Evolutionary conservation across 2,329 filamentous ascomycete species (phyloP).

Genomic region (Cercospora sp.): DNA sequence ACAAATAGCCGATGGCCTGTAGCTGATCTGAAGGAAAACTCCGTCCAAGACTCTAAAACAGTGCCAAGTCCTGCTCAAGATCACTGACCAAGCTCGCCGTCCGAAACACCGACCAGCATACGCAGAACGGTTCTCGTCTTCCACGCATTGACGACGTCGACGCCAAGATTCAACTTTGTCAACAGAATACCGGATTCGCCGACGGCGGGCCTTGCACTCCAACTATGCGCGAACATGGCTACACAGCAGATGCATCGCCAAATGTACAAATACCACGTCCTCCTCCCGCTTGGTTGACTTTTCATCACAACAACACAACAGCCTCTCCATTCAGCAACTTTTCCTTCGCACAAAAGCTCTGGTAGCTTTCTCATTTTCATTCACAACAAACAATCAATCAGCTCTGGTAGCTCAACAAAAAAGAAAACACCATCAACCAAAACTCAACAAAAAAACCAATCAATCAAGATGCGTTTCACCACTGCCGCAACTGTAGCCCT

Average conservation of each 20-base stretch:
- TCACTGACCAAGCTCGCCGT: background rate
- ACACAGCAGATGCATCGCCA: background rate
- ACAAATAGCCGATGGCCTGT: background rate
- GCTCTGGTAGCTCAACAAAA: conserved; percentile 3
- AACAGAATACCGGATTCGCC: background rate
- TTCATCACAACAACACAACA: background rate
- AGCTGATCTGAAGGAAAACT: background rate
- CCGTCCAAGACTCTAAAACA: background rate
- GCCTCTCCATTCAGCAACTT: background rate
- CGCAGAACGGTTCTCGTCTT: background rate
- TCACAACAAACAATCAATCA: background rate
- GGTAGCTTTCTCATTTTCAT: background rate
- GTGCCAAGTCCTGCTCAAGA: background rate
- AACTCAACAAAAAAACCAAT: background rate
- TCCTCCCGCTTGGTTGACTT: background rate
- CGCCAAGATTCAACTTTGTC: background rate
- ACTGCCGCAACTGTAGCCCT: background rate
- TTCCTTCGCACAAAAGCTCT: conserved; percentile 3
- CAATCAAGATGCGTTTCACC: conserved; percentile 1
- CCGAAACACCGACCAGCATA: background rate
- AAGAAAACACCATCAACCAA: background rate
- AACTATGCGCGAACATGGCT: background rate
- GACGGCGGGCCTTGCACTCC: background rate
- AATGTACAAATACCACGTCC: background rate
- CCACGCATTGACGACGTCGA: background rate